phyloP scores from a whole-genome alignment of 2,329 filamentous ascomycete genomes.

The Ascochyta fabae region DNA sequence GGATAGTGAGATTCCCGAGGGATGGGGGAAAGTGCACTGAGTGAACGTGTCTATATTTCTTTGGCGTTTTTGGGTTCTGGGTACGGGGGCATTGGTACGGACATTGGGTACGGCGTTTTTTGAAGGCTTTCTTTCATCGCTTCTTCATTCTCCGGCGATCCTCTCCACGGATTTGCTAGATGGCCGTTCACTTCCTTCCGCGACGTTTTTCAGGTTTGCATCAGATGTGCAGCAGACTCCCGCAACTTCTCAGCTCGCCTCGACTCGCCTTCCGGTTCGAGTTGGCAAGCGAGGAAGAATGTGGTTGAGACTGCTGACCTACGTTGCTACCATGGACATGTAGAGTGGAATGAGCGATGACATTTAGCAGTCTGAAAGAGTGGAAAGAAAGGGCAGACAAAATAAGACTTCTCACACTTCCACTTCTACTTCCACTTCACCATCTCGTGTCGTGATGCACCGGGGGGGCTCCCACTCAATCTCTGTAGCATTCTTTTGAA shows the following conservation, averaged over 20 bases:
- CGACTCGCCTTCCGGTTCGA: conserved; percentile 14
- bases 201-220: background rate
- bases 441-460: too few relatives aligned
- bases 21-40: conserved; percentile 11
- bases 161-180: background rate
- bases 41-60: background rate
- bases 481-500: too few relatives aligned
- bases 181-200: background rate
- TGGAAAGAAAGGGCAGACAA: too few relatives aligned
- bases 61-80: conserved; percentile 8
- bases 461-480: too few relatives aligned
- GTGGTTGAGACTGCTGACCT: background rate
- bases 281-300: background rate
- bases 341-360: too few relatives aligned
- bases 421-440: too few relatives aligned
- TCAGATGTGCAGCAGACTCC: background rate
- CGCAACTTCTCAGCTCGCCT: background rate
- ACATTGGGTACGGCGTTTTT: background rate
- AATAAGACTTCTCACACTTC: too few relatives aligned
- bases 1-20: conserved; percentile 24
- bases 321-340: background rate
- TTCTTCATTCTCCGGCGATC: background rate
- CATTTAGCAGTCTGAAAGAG: too few relatives aligned
- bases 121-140: background rate
- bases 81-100: background rate